Evolutionary conservation across 1,284 basidiomycete species (phyloP), one percentile per base, ranked within the genome.

Genomic region (Entoloma clypeatum): DNA sequence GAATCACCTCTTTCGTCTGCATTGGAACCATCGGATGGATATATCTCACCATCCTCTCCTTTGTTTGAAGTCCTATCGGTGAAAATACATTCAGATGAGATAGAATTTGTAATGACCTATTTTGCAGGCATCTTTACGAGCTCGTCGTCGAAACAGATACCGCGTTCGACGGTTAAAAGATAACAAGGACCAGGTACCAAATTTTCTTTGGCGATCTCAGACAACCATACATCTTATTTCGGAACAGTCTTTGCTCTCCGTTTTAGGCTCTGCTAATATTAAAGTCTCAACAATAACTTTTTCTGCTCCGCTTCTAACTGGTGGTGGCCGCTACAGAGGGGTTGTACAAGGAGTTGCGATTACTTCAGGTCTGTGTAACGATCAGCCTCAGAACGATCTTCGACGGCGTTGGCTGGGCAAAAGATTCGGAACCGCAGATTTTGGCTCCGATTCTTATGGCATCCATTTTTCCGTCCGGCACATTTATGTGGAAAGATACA

Each of bases 351-450:
- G 69, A 23, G 52, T 74, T 6, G 48, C 50, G 1, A 47, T 74
- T 22, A 54, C 56, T 14, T 45, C 48, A 21, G 41, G 66, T 66
- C 23, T 66, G 63, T 32, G 64, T 74, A 30, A 81, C 40, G 63
- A 75, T 39, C 64, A 74, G 6, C 60, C 60, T 7, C 51, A 56
- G 17, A 70, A 70, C 49, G 48, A 57, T 7, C 55, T 77, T 3
- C 80, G 84, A 54, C 62, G 61, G 24, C 59, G 69, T 36, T 74
- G 74, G 68, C 57, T 85, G 9, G 83, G 83, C 22, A 59, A 61
- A 2, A 55, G 56, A 23, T 55, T 53, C 32, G 58, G 54, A 8
- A 45, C 54, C 2, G 61, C 68, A 18, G 51, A 52, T 16, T 61
- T 71, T 41, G 63, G 74, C 29, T 60, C 74, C 4, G 71, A 75